These are phyloP conservation scores for Wickerhamomyces sp. DNA, from an alignment of 1,139 yeast genomes.

Conservation along the genomic window DNA sequence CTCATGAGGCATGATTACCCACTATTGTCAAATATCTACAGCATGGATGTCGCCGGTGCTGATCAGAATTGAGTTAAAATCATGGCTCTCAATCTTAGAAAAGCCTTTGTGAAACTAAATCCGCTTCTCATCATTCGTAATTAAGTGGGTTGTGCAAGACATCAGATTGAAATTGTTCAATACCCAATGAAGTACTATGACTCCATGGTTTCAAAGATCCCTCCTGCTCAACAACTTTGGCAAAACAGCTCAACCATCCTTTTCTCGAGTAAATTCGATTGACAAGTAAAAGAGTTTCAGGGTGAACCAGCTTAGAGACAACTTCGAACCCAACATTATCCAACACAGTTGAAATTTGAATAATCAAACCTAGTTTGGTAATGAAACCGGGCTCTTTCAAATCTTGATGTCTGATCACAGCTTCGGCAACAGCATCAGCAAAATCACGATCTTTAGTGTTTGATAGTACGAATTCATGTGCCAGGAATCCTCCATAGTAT, in stretches of 20 bases:
- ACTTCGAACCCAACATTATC: conserved; percentile 1
- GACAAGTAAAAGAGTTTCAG: conserved; percentile 1
- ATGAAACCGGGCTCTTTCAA: conserved; percentile 3
- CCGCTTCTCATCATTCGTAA: neutral
- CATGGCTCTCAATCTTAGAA: no score
- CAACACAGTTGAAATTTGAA: conserved; percentile 3
- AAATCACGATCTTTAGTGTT: neutral
- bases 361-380: conserved; percentile 4
- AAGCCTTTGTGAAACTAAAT: no score
- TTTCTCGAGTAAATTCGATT: conserved; percentile 2
- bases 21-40: no score
- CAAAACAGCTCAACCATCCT: conserved; percentile 4
- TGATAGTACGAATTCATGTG: neutral
- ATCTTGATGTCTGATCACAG: conserved; percentile 5
- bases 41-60: no score
- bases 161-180: neutral
- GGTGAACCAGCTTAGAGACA: conserved; percentile 2
- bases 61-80: no score
- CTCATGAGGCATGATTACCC: no score
- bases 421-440: conserved; percentile 5
- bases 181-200: conserved; percentile 4
- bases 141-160: neutral
- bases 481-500: conserved; percentile 3
- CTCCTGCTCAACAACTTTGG: conserved; percentile 1
- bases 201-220: conserved; percentile 4